phyloP scores from a whole-genome alignment of 2,329 filamentous ascomycete genomes.

The Fusarium neocosmosporiellum region DNA sequence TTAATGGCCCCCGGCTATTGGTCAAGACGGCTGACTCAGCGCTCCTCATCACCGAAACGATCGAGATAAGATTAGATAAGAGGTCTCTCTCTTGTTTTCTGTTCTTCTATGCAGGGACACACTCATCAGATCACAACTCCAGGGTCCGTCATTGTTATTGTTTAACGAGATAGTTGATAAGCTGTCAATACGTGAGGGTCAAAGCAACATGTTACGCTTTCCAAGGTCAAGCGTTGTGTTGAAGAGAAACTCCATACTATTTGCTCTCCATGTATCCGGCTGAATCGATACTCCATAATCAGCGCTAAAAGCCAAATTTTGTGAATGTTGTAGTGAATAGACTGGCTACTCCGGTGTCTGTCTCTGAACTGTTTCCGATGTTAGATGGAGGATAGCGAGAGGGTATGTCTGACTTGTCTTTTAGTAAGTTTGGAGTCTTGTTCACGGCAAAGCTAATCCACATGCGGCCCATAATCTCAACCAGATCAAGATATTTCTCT shows the following conservation, averaged over 20 bases:
- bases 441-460: neutral
- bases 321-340: neutral
- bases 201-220: neutral
- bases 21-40: neutral
- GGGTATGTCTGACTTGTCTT: neutral
- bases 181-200: neutral
- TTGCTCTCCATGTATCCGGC: neutral
- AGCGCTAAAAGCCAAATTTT: neutral
- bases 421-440: neutral
- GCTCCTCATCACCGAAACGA: neutral
- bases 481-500: neutral
- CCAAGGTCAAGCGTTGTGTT: neutral
- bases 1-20: neutral
- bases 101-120: neutral
- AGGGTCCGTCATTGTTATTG: no score
- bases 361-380: neutral
- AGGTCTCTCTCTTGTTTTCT: neutral
- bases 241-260: neutral
- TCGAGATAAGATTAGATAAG: neutral
- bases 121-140: no score
- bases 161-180: neutral
- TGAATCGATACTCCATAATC: neutral
- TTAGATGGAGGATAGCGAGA: neutral
- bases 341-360: neutral
- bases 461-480: neutral